These are phyloP conservation scores for Speleostelium caveatum DNA, from an alignment of 78 protist genomes.

Conservation along the genomic window DNA sequence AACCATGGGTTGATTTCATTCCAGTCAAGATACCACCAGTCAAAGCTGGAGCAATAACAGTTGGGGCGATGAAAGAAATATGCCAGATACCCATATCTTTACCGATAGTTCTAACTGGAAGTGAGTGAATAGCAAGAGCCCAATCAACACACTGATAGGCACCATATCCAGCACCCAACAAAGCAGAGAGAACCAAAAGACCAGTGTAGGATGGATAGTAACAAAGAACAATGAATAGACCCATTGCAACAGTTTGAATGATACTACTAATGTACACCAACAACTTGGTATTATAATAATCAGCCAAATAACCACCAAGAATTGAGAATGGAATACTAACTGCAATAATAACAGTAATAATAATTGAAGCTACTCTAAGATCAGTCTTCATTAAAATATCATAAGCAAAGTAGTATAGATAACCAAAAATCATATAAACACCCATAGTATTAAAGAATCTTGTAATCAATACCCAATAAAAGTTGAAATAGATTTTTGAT, in stretches of 20 bases:
- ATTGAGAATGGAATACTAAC: slow-evolving; percentile 37
- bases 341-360: slow-evolving; percentile 2
- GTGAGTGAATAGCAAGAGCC: slow-evolving; percentile 59
- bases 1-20: neutral
- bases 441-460: slow-evolving; percentile 65
- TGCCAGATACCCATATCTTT: slow-evolving; percentile 81
- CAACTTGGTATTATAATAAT: slow-evolving; percentile 38
- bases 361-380: neutral
- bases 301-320: slow-evolving; percentile 64
- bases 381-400: neutral
- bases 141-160: slow-evolving; percentile 77
- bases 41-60: slow-evolving; percentile 55
- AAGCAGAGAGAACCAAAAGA: slow-evolving; percentile 14
- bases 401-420: slow-evolving; percentile 2
- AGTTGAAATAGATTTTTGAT: slow-evolving; percentile 24
- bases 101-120: slow-evolving; percentile 43
- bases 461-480: slow-evolving; percentile 65
- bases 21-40: slow-evolving; percentile 18
- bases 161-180: slow-evolving; percentile 70
- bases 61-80: slow-evolving; percentile 42
- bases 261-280: slow-evolving; percentile 22
- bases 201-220: slow-evolving; percentile 29
- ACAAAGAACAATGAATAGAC: neutral
- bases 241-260: slow-evolving; percentile 32
- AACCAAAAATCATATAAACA: slow-evolving; percentile 20